phyloP scores from a whole-genome alignment of 2,329 filamentous ascomycete genomes.

The Septoria linicola region DNA sequence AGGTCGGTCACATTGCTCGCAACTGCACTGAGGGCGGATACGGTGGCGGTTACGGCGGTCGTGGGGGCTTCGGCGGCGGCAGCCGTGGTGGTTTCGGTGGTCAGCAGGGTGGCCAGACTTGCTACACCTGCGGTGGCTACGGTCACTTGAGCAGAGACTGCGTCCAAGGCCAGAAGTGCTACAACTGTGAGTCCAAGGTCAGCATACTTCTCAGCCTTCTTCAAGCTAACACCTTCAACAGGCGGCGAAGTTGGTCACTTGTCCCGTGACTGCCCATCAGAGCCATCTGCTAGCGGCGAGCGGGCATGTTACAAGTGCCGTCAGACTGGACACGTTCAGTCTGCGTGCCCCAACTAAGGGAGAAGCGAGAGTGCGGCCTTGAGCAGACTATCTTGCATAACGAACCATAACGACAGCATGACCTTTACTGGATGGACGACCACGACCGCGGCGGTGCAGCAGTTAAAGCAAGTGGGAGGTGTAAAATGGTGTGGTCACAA shows the following conservation, averaged over 20 bases:
- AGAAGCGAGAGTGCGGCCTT: slow-evolving; percentile 25
- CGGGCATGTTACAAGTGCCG: slow-evolving; percentile 98
- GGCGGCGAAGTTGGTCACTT: slow-evolving; percentile 87
- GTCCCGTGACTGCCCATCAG: slow-evolving; percentile 92
- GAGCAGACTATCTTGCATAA: slow-evolving; percentile 24
- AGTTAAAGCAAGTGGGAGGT: slow-evolving; percentile 8
- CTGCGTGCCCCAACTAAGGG: slow-evolving; percentile 80
- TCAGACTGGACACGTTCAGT: slow-evolving; percentile 83
- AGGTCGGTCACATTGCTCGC: slow-evolving; percentile 92
- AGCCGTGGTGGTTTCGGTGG: slow-evolving; percentile 48
- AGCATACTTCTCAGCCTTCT: slow-evolving; percentile 7
- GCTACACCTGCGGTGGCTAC: slow-evolving; percentile 96
- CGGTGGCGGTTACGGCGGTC: slow-evolving; percentile 46
- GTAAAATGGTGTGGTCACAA: slow-evolving; percentile 11
- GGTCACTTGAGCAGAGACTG: slow-evolving; percentile 90
- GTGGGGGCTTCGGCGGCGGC: slow-evolving; percentile 39
- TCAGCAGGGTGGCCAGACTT: slow-evolving; percentile 65
- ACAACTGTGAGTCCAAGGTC: slow-evolving; percentile 72
- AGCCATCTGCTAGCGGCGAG: slow-evolving; percentile 69
- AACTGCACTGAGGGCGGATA: slow-evolving; percentile 71
- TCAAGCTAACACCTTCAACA: slow-evolving; percentile 38
- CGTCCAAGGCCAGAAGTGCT: slow-evolving; percentile 99
- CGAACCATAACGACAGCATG: slow-evolving; percentile 28
- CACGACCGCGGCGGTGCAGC: slow-evolving; percentile 24
- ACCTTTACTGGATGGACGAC: slow-evolving; percentile 35